phyloP scores from a whole-genome alignment of 2,329 filamentous ascomycete species.

The Raffaelea arxii region DNA sequence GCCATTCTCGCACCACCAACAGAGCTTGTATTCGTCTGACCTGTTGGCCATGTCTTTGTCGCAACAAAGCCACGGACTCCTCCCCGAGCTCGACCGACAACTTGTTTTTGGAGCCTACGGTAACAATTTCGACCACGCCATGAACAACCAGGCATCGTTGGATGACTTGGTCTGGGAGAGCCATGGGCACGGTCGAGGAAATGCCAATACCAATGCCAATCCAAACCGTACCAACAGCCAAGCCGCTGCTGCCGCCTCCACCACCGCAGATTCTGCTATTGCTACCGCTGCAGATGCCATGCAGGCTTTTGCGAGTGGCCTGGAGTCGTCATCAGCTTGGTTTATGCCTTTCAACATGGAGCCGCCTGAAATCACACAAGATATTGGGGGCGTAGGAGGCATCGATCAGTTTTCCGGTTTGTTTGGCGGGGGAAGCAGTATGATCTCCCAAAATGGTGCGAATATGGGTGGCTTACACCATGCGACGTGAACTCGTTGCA shows the following conservation, averaged over 20 bases:
- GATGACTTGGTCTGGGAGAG: conserved; percentile 32
- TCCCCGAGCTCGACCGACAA: conserved; percentile 65
- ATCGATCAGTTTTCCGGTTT: conserved; percentile 40
- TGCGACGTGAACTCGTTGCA: too few relatives aligned
- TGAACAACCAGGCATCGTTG: conserved; percentile 30
- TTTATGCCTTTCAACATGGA: conserved; percentile 92
- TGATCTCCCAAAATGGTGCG: too few relatives aligned
- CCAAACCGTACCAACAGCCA: conserved; percentile 5
- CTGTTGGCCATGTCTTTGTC: conserved; percentile 43
- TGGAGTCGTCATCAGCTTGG: conserved; percentile 61
- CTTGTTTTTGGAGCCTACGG: conserved; percentile 67
- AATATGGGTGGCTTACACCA: too few relatives aligned
- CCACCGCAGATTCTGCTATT: not conserved
- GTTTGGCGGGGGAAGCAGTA: conserved; percentile 25
- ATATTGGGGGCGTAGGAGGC: conserved; percentile 30
- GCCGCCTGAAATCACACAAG: conserved; percentile 52
- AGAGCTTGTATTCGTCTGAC: conserved; percentile 37
- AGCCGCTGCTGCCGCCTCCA: not conserved
- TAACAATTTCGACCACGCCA: conserved; percentile 37
- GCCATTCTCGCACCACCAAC: conserved; percentile 22
- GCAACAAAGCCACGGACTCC: conserved; percentile 36
- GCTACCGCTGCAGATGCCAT: conserved; percentile 12
- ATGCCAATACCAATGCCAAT: too few relatives aligned
- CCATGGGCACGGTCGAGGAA: too few relatives aligned
- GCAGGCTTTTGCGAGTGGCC: conserved; percentile 20